A percentile compares a stretch with the other conserved stretches of the same genome.
These are phyloP conservation scores for Triangularia verruculosa DNA, from an alignment of 2,329 filamentous ascomycete species.

Conservation along the genomic window DNA sequence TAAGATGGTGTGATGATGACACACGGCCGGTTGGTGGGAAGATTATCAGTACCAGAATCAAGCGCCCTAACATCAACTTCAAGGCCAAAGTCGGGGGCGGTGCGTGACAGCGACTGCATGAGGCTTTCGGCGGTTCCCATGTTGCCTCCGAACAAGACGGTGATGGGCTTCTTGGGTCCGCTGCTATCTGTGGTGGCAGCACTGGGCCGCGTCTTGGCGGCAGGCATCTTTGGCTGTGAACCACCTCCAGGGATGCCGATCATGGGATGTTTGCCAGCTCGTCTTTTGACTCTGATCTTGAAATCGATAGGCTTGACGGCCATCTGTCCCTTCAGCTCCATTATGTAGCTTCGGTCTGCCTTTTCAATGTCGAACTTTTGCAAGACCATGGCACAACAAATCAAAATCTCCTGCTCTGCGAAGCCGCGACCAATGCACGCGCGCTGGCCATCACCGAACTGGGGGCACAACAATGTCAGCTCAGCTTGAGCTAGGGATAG, in stretches of 20 bases:
- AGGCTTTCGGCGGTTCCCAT: not conserved
- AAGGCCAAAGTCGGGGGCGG: not conserved
- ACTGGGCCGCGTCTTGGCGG: not conserved
- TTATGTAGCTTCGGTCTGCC: not conserved
- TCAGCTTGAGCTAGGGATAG: no score
- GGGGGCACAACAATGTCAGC: no score
- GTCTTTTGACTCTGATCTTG: not conserved
- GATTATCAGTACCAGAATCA: not conserved
- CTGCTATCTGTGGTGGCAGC: not conserved
- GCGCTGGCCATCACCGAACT: not conserved
- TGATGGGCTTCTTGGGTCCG: not conserved
- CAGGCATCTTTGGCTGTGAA: not conserved
- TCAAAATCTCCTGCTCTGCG: not conserved
- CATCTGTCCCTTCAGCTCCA: not conserved
- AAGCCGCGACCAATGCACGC: not conserved
- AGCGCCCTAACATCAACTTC: not conserved
- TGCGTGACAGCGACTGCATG: not conserved
- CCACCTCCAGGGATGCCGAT: not conserved
- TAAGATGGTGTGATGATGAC: not conserved
- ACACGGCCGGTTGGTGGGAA: not conserved
- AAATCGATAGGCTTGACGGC: not conserved
- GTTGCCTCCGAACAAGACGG: not conserved
- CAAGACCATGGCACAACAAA: not conserved
- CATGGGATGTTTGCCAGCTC: not conserved
- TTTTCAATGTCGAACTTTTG: not conserved